These are phyloP conservation scores for Solanum microdontum DNA, from an alignment of 257 asterid genomes.

Conservation along the genomic window DNA sequence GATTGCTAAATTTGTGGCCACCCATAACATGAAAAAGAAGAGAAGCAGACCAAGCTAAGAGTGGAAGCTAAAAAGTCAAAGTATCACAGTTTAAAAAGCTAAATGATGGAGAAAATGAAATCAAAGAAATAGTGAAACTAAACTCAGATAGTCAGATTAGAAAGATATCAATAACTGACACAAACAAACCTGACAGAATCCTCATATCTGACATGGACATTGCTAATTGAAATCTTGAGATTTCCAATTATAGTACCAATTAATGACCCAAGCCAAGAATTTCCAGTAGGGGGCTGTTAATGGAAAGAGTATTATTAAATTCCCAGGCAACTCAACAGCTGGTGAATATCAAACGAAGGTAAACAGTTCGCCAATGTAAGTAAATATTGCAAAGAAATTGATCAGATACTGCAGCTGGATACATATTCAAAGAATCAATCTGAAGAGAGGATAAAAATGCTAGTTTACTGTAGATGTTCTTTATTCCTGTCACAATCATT, in stretches of 20 bases:
- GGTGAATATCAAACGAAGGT: neutral
- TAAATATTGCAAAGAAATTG: neutral
- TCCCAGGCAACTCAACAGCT: slow-evolving; percentile 8
- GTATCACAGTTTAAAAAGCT: neutral
- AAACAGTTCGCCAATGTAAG: neutral
- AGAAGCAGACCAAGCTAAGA: neutral
- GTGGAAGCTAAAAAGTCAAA: neutral
- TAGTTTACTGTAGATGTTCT: neutral
- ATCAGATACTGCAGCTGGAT: neutral
- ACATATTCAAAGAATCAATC: neutral
- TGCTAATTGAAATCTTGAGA: slow-evolving; percentile 92
- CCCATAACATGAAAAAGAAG: slow-evolving; percentile 5
- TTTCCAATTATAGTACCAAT: slow-evolving; percentile 91
- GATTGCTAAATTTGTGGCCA: slow-evolving; percentile 48
- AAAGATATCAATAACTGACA: neutral
- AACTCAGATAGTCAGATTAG: neutral
- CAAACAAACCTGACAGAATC: slow-evolving; percentile 73
- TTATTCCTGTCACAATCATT: neutral
- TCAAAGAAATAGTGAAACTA: neutral
- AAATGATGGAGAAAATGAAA: neutral
- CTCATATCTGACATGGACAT: slow-evolving; percentile 92
- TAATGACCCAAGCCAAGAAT: slow-evolving; percentile 95
- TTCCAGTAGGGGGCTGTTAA: slow-evolving; percentile 80
- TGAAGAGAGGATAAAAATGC: neutral
- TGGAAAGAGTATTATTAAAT: neutral